Conservation (phyloP, 2,329 filamentous ascomycete genomes). For the Talaromyces sp. region DNA sequence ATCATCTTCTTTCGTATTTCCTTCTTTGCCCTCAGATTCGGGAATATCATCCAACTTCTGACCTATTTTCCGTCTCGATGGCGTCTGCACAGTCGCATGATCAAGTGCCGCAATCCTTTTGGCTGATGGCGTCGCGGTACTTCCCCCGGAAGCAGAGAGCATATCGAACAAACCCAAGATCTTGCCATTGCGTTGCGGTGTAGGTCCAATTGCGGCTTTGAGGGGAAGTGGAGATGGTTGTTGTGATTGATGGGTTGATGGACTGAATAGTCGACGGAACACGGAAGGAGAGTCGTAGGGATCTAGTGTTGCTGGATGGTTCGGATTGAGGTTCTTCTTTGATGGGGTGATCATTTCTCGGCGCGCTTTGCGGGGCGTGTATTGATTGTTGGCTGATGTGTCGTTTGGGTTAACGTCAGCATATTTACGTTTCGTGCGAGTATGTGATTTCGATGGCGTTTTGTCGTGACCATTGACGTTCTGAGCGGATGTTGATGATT, state of each 20-base stretch:
- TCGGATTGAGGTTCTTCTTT: constrained; percentile 27
- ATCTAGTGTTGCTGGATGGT: constrained; percentile 43
- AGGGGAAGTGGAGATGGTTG: constrained; percentile 34
- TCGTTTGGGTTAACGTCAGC: constrained; percentile 29
- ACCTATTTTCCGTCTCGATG: constrained; percentile 34
- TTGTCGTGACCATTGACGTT: constrained; percentile 23
- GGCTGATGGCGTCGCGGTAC: constrained; percentile 35
- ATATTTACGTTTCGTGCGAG: constrained; percentile 35
- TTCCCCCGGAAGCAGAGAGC: constrained; percentile 43
- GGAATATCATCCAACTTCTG: constrained; percentile 22
- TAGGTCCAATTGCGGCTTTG: constrained; percentile 47
- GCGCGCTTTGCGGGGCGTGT: constrained; percentile 17
- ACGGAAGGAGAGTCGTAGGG: constrained; percentile 47
- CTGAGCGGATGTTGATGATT: constrained; percentile 23
- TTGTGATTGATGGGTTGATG: constrained; percentile 30
- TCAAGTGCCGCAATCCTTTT: constrained; percentile 30
- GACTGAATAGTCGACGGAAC: constrained; percentile 39
- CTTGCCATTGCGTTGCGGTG: constrained; percentile 50
- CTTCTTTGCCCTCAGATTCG: not conserved
- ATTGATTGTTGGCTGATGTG: not conserved
- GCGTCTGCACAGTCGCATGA: constrained; percentile 36
- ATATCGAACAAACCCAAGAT: constrained; percentile 50
- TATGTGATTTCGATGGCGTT: constrained; percentile 21
- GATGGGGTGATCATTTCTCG: constrained; percentile 33
- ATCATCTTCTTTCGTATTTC: not conserved